Percentiles rank a stretch among this genome's conserved stretches.
phyloP scores from a whole-genome alignment of 192 early-diverging fungal genomes.

The Coemansia sp. region DNA sequence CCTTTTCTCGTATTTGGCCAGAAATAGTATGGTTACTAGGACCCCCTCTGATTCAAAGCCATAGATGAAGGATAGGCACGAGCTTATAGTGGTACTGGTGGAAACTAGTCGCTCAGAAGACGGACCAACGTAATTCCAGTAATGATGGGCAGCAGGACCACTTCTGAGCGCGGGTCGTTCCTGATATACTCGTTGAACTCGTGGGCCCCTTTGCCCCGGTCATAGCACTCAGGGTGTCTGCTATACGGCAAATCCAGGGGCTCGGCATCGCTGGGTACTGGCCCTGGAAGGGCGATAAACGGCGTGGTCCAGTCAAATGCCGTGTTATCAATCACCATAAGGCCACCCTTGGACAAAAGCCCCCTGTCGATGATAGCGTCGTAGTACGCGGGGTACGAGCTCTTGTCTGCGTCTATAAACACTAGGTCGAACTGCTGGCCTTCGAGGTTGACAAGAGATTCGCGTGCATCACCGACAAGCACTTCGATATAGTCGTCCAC shows the following conservation, averaged over 20 bases:
- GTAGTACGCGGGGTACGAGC: slow-evolving; percentile 58
- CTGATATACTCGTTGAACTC: slow-evolving; percentile 60
- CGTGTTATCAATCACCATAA: slow-evolving; percentile 64
- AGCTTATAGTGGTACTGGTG: no score
- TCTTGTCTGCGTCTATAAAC: slow-evolving; percentile 72
- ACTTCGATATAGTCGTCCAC: slow-evolving; percentile 44
- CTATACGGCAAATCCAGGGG: slow-evolving; percentile 7
- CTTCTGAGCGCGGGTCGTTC: slow-evolving; percentile 54
- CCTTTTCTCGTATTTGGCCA: no score
- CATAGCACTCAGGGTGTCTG: no score
- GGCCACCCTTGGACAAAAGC: slow-evolving; percentile 51
- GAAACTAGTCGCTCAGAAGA: slow-evolving; percentile 1
- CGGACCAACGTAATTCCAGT: slow-evolving; percentile 33
- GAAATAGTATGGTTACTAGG: no score
- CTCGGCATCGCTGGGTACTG: slow-evolving; percentile 5
- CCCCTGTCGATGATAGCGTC: slow-evolving; percentile 57
- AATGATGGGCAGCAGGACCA: slow-evolving; percentile 55
- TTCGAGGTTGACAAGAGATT: slow-evolving; percentile 25
- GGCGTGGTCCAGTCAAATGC: slow-evolving; percentile 19
- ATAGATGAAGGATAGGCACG: no score
- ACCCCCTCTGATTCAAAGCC: no score
- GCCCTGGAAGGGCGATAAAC: slow-evolving; percentile 12
- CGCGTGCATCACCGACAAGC: slow-evolving; percentile 24
- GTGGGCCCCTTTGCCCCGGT: slow-evolving; percentile 31
- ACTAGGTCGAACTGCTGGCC: slow-evolving; percentile 55